Conservation (phyloP, 441 rosid species). For the Erysimum pusillum region DNA sequence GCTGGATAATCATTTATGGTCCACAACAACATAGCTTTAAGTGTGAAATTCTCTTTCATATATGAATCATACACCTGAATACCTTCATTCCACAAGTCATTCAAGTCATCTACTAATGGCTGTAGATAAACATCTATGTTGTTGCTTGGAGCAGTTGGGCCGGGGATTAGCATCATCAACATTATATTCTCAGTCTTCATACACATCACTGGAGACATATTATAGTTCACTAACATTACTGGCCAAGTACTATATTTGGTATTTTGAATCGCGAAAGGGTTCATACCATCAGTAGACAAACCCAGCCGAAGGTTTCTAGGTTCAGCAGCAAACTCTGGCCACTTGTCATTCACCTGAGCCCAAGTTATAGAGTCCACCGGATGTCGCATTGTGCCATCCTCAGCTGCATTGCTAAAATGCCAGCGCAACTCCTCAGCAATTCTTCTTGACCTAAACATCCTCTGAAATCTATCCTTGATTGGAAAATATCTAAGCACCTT, state of each 20-base stretch:
- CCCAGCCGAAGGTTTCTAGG: not conserved
- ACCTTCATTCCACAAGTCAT: not conserved
- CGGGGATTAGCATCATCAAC: not conserved
- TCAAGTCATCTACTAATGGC: not conserved
- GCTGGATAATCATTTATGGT: not conserved
- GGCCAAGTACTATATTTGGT: not conserved
- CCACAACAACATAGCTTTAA: not conserved
- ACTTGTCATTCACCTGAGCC: not conserved
- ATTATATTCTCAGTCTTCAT: not conserved
- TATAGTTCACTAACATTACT: not conserved
- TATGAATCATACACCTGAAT: not conserved
- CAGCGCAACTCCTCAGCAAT: not conserved
- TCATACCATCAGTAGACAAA: not conserved
- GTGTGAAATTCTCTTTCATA: not conserved
- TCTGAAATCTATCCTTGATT: not conserved
- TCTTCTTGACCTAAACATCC: not conserved
- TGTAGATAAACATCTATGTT: not conserved
- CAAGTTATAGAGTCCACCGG: not conserved
- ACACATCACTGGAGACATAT: not conserved
- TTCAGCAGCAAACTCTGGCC: not conserved
- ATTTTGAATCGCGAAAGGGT: not conserved
- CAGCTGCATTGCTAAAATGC: not conserved
- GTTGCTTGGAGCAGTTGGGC: not conserved
- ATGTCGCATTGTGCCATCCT: not conserved
- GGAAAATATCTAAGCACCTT: not conserved